Evolutionary conservation across 148 eudicot genomes (phyloP).

Genomic region (Camellia granthamiana): DNA sequence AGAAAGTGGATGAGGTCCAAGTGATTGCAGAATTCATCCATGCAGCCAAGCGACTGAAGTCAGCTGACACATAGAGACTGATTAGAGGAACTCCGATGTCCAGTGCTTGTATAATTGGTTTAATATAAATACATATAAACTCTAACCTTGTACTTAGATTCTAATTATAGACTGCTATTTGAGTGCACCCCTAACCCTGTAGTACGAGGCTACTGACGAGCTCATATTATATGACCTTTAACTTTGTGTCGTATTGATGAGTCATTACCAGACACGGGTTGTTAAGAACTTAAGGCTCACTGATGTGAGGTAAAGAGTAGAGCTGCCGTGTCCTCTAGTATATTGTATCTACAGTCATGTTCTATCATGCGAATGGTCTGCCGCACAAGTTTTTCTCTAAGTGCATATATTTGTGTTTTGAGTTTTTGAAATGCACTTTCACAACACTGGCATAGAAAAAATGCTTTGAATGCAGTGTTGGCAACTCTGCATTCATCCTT

Average conservation of each 20-base stretch:
- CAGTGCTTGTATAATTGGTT: slow-evolving; percentile 3
- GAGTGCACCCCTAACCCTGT: slow-evolving; percentile 12
- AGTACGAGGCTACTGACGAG: not conserved
- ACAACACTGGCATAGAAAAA: too few relatives aligned
- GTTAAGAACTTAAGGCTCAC: too few relatives aligned
- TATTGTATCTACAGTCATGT: too few relatives aligned
- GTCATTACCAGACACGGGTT: too few relatives aligned
- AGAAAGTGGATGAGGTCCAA: slow-evolving; percentile 79
- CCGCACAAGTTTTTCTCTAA: too few relatives aligned
- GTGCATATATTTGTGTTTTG: too few relatives aligned
- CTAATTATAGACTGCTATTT: slow-evolving; percentile 22
- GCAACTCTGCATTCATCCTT: too few relatives aligned
- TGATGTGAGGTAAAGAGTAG: too few relatives aligned
- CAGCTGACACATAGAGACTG: slow-evolving; percentile 20
- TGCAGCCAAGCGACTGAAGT: slow-evolving; percentile 67
- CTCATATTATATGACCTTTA: not conserved
- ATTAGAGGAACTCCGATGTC: slow-evolving; percentile 4
- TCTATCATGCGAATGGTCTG: too few relatives aligned
- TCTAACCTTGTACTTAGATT: slow-evolving; percentile 7
- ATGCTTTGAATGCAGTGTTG: too few relatives aligned
- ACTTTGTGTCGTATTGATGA: not conserved
- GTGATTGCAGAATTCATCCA: slow-evolving; percentile 72
- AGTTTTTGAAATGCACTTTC: too few relatives aligned
- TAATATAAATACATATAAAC: slow-evolving; percentile 12
- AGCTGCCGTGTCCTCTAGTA: too few relatives aligned